phyloP scores from a whole-genome alignment of 352 stramenopile genomes.

The Globisporangium viniferum region DNA sequence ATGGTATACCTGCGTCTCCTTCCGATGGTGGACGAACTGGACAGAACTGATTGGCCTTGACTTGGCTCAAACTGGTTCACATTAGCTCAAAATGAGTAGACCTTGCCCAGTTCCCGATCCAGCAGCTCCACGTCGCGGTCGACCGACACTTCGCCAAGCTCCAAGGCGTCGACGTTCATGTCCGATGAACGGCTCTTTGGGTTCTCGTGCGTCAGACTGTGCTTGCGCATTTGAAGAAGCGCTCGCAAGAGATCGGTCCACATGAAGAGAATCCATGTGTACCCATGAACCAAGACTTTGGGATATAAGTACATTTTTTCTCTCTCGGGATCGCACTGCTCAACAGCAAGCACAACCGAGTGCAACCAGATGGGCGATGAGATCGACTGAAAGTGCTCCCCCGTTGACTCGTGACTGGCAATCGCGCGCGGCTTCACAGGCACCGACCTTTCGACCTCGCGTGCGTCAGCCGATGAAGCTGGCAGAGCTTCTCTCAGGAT shows the following conservation, averaged over 20 bases:
- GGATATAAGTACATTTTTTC: too few relatives aligned
- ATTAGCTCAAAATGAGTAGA: slow-evolving; percentile 36
- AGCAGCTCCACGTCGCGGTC: slow-evolving; percentile 62
- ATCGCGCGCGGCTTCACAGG: not conserved
- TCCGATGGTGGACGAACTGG: not conserved
- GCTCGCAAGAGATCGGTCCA: slow-evolving; percentile 48
- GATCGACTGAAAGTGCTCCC: too few relatives aligned
- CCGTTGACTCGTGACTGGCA: not conserved
- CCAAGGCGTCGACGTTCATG: slow-evolving; percentile 67
- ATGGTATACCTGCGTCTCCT: slow-evolving; percentile 18
- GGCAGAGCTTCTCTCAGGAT: not conserved
- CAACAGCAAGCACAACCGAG: too few relatives aligned
- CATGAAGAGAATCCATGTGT: too few relatives aligned
- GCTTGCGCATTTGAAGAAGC: slow-evolving; percentile 73
- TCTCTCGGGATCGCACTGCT: too few relatives aligned
- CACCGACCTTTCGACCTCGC: not conserved
- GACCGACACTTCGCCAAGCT: slow-evolving; percentile 51
- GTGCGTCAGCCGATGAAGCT: not conserved
- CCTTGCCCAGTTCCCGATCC: slow-evolving; percentile 57
- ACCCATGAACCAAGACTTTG: too few relatives aligned
- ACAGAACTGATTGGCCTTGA: not conserved
- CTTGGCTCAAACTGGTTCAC: slow-evolving; percentile 17
- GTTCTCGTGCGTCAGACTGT: slow-evolving; percentile 62
- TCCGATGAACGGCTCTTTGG: slow-evolving; percentile 71
- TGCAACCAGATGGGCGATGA: too few relatives aligned